Evolutionary conservation across 148 eudicot species (phyloP), one percentile per base, ranked within the genome.

Genomic region (Persicaria maculosa): DNA sequence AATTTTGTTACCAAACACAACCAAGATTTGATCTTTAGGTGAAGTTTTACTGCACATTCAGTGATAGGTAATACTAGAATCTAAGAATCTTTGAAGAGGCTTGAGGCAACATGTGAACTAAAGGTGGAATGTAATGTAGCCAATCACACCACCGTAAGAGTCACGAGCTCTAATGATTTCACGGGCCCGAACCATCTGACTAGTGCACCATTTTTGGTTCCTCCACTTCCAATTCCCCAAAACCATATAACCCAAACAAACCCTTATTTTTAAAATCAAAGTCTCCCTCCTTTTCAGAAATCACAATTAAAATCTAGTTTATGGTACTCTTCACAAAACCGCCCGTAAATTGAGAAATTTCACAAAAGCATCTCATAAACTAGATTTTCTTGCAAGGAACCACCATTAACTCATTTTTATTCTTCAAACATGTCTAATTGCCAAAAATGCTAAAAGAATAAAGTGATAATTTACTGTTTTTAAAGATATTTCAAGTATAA

Each of bases 101-200:
- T 65, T 65, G 70, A 65, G 70, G 70, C 19, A 45, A 65, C 70
- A 65, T 65, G 70, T 65, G 70, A 65, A 65, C 19, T 36, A 65
- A 65, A 40, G 70, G 70, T 65, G 70, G 70, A 65, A 5, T 65
- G 11, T 16, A 65, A 65, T 65, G 70, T 12, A 65, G 70, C 70
- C 70, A 65, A 65, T 65, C 9, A 65, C 19, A 14, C 46, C 70
- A 65, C 70, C 46, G 19, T 9, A 65, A 0, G 19, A 65, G 46
- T 65, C 69, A 65, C 69, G 69, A 40, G 69, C 46, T 11, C 7
- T 40, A 40, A 65, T 65, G 19, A 65, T 65, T 59, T 65, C 70
- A 65, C 70, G 68, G 44, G 68, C 14, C 68, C 25, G 44, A 10
- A 65, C 9, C 14, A 65, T 65, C 70, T 43, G 44, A 36, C 46